Evolutionary conservation across 2,329 filamentous ascomycete species (phyloP), one percentile per base, ranked within the genome.

Genomic region (Talaromyces sp.): DNA sequence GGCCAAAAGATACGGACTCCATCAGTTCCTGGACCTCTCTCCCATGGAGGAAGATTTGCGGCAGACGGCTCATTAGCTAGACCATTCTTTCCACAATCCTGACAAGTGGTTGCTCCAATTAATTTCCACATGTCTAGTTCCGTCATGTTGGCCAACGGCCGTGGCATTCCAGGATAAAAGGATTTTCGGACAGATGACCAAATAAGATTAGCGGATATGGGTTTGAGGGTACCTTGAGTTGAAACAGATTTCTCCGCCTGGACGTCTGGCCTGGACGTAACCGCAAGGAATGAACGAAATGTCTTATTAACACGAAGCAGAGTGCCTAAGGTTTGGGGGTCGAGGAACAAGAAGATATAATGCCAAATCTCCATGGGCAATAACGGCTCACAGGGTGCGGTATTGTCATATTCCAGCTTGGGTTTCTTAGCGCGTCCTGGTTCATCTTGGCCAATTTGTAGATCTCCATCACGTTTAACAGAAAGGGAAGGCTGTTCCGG

Each of bases 121-220:
- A 94, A 76, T 66, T 82, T 83, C 83, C 89, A 91, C 88, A 92
- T 92, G 41, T 87, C 82, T 63, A 89, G 76, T 71, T 94, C 89
- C 41, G 83, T 82, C 68, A 81, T 82, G 59, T 79, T 81, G 54
- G 77, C 75, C 52, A 93, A 77, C 28, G 89, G 89, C 57, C 80
- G 79, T 48, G 89, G 89, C 77, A 91, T 84, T 63, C 81, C 81
- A 25, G 84, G 84, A 75, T 83, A 83, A 70, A 84, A 86, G 19
- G 77, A 73, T 65, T 84, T 84, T 67, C 89, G 83, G 65, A 89
- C 88, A 63, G 79, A 76, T 68, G 82, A 81, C 89, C 89, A 93
- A 65, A 93, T 84, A 50, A 76, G 73, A 67, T 90, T 83, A 65
- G 87, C 83, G 67, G 82, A 81, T 64, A 80, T 66, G 43, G 70